A percentile compares a stretch with the other conserved stretches of the same genome.
phyloP scores from a whole-genome alignment of 2,329 filamentous ascomycete genomes.

The Botryosphaeria dothidea region DNA sequence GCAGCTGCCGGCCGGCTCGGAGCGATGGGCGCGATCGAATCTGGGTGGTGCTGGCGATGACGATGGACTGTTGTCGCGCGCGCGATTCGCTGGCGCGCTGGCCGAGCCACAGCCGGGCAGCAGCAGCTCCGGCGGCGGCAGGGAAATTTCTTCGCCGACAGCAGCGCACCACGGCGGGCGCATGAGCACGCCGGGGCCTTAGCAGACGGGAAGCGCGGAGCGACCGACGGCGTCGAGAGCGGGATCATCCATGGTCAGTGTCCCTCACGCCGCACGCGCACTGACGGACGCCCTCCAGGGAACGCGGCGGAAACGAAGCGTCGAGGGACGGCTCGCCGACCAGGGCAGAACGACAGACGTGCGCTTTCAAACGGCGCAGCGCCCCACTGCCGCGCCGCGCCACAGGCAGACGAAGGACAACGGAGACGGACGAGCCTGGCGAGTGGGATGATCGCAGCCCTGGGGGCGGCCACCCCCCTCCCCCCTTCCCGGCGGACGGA shows the following conservation, averaged over 20 bases:
- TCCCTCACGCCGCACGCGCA: constrained; percentile 7
- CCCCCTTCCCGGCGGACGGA: not conserved
- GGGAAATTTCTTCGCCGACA: constrained; percentile 3
- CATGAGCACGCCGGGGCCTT: not conserved
- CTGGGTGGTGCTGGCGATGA: constrained; percentile 1
- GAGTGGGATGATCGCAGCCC: not conserved
- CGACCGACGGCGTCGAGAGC: not conserved
- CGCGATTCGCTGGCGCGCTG: not conserved
- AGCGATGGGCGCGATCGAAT: not conserved
- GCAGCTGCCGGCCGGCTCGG: not conserved
- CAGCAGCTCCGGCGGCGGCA: not conserved
- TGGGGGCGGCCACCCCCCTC: not conserved
- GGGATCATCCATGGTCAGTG: constrained; percentile 12
- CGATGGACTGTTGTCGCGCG: not conserved
- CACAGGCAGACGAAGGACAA: not conserved
- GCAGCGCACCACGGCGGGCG: no score
- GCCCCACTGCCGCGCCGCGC: not conserved
- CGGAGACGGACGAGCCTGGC: no score
- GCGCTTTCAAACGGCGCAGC: not conserved
- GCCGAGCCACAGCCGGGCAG: not conserved
- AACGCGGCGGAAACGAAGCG: constrained; percentile 1
- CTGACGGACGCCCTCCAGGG: not conserved
- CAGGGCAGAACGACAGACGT: not conserved
- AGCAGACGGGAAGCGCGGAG: constrained; percentile 14
- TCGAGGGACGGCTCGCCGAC: constrained; percentile 14